Base-by-base conservation (phyloP, 1,284 basidiomycete genomes). In the Anthracocystis panici-leucophaei region DNA sequence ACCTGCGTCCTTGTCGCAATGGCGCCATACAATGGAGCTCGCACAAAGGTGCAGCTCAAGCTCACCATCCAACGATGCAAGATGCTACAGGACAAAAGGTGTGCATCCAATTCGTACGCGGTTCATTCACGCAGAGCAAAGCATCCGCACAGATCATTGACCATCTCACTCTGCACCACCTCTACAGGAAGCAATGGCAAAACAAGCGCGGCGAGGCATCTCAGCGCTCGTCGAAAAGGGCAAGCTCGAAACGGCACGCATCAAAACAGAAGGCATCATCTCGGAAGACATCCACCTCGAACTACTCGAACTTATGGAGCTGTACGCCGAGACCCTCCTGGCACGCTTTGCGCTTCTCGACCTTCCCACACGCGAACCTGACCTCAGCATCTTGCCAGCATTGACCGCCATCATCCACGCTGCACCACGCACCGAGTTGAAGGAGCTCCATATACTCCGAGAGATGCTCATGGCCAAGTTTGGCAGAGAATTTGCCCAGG, bases 401-500 rank as follows among this genome's bases (percentile, higher is more conserved):
- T 85, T 91, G 21, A 89, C 88, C 79, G 91, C 91, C 51, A 90
- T 99, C 78, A 92, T 99, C 57, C 90, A 95, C 80, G 94, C 95
- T 12, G 93, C 95, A 14, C 93, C 93, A 21, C 89, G 93, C 70
- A 95, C 93, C 21, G 86, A 87, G 65, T 54, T 86, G 9, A 62
- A 85, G 91, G 96, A 99, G 85, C 89, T 99, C 38, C 93, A 97
- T 78, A 88, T 94, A 40, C 87, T 98, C 42, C 91, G 95, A 45
- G 95, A 98, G 83, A 90, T 97, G 84, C 89, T 99, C 62, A 93
- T 96, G 92, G 92, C 95, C 86, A 97, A 93, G 86, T 95, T 90
- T 82, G 93, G 93, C 16, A 89, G 93, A 21, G 94, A 96, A 23
- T 95, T 92, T 81, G 89, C 93, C 12, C 79, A 90, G 25, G 90